Percentiles rank a stretch among this genome's conserved stretches.
Conservation (phyloP, 306 rosid genomes). For the Phaseolus lunatus region DNA sequence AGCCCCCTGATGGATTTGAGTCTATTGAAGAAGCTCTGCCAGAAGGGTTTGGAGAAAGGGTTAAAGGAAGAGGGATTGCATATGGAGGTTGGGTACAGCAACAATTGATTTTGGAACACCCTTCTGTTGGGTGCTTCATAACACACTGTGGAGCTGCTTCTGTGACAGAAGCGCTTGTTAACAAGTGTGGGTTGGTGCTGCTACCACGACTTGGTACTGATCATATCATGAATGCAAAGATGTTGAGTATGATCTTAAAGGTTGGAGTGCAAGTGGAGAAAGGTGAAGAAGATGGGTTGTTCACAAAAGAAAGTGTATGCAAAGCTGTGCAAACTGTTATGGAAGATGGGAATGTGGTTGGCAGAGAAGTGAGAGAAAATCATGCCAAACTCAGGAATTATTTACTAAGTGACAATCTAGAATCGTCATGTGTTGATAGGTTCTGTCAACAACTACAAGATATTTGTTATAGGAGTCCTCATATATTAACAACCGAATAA, state of each 20-base stretch:
- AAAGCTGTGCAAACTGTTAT: constrained; percentile 54
- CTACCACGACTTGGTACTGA: constrained; percentile 47
- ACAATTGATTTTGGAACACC: constrained; percentile 56
- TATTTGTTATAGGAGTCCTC: too few species aligned
- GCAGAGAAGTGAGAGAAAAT: constrained; percentile 48
- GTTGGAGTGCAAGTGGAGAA: constrained; percentile 66
- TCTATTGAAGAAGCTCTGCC: constrained; percentile 44
- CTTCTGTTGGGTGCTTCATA: constrained; percentile 71
- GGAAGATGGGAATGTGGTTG: constrained; percentile 56
- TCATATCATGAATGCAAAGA: constrained; percentile 52
- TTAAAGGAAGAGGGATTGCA: constrained; percentile 41
- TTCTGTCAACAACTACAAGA: constrained; percentile 35
- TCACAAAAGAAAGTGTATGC: constrained; percentile 54
- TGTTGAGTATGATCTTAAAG: constrained; percentile 40
- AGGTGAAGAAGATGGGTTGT: constrained; percentile 64
- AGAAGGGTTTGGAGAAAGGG: constrained; percentile 36
- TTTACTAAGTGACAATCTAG: not conserved
- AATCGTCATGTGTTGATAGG: constrained; percentile 30
- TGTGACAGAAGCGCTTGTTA: constrained; percentile 53
- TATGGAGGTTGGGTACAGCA: constrained; percentile 69
- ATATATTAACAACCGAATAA: too few species aligned
- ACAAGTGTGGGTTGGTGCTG: constrained; percentile 57
- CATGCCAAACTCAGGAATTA: constrained; percentile 50
- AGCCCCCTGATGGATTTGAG: constrained; percentile 12
- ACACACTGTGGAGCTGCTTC: constrained; percentile 75